phyloP scores from a whole-genome alignment of 495 filamentous ascomycete species.

The Daldinia childiae region DNA sequence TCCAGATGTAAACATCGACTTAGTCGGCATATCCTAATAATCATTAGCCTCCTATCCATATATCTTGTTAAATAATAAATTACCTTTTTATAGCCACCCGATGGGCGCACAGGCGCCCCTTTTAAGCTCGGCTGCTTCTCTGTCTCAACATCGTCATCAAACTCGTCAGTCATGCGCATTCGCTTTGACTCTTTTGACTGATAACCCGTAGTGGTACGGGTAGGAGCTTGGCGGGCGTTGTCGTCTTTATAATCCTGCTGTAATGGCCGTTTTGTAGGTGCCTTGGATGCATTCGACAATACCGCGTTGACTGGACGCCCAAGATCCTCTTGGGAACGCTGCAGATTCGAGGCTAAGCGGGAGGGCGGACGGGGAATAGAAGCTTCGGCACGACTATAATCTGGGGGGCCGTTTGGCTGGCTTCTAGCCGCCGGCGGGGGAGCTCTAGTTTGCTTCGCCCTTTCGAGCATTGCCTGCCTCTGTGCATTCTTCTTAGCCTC shows the following conservation, averaged over 20 bases:
- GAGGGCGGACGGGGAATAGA: constrained; percentile 52
- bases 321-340: constrained; percentile 52
- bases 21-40: constrained; percentile 64
- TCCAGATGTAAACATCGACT: constrained; percentile 70
- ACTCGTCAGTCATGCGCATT: constrained; percentile 65
- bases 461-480: constrained; percentile 77
- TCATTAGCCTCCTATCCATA: constrained; percentile 14
- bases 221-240: constrained; percentile 47
- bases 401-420: constrained; percentile 59
- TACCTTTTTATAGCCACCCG: constrained; percentile 78
- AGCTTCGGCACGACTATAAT: constrained; percentile 49
- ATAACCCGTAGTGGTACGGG: constrained; percentile 56
- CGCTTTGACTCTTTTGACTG: constrained; percentile 67
- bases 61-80: constrained; percentile 29
- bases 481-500: constrained; percentile 74
- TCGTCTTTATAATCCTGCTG: constrained; percentile 63
- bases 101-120: constrained; percentile 84
- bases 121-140: constrained; percentile 65
- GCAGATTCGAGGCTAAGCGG: constrained; percentile 53
- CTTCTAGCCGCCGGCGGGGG: constrained; percentile 61
- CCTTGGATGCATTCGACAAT: constrained; percentile 55
- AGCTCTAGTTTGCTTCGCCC: constrained; percentile 63
- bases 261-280: constrained; percentile 57
- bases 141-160: constrained; percentile 57
- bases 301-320: constrained; percentile 56